These are phyloP conservation scores for Saprolegnia diclina DNA, from an alignment of 352 stramenopile species.

Conservation along the genomic window DNA sequence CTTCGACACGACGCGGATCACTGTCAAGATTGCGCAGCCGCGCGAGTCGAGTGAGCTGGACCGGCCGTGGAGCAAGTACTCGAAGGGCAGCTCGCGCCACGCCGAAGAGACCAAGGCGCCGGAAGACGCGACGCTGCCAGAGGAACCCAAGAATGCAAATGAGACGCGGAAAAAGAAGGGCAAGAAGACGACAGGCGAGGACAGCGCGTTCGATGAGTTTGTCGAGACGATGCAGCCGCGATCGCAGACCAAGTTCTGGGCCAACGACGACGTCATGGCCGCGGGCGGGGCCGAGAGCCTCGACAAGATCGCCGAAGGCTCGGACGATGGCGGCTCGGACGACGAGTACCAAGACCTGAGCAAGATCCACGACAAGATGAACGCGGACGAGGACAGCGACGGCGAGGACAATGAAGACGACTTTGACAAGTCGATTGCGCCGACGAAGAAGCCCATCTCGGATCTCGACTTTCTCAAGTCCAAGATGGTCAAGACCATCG, in stretches of 20 bases:
- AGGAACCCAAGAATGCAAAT: slow-evolving; percentile 24
- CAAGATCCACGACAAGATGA: slow-evolving; percentile 15
- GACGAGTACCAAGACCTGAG: slow-evolving; percentile 85
- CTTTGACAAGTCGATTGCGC: slow-evolving; percentile 24
- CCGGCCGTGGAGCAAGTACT: slow-evolving; percentile 88
- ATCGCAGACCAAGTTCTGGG: slow-evolving; percentile 86
- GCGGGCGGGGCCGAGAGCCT: slow-evolving; percentile 31
- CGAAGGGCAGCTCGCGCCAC: slow-evolving; percentile 72
- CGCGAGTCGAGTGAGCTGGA: slow-evolving; percentile 52
- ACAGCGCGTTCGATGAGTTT: slow-evolving; percentile 81
- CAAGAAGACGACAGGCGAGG: slow-evolving; percentile 32
- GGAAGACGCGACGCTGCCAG: slow-evolving; percentile 1
- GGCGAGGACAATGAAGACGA: slow-evolving; percentile 33
- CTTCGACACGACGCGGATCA: slow-evolving; percentile 84
- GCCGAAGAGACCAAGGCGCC: slow-evolving; percentile 35
- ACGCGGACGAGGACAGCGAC: slow-evolving; percentile 33
- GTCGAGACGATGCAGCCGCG: slow-evolving; percentile 87
- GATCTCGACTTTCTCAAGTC: slow-evolving; percentile 93
- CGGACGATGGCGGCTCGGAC: slow-evolving; percentile 35
- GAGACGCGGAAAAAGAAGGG: slow-evolving; percentile 27
- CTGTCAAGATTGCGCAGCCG: slow-evolving; percentile 73
- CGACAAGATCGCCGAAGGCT: slow-evolving; percentile 34
- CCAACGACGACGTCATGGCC: slow-evolving; percentile 82
- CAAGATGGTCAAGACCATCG: slow-evolving; percentile 89
- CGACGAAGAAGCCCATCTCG: slow-evolving; percentile 43